These are phyloP conservation scores for Ustilago esculenta DNA, from an alignment of 1,284 basidiomycete species.

Conservation along the genomic window DNA sequence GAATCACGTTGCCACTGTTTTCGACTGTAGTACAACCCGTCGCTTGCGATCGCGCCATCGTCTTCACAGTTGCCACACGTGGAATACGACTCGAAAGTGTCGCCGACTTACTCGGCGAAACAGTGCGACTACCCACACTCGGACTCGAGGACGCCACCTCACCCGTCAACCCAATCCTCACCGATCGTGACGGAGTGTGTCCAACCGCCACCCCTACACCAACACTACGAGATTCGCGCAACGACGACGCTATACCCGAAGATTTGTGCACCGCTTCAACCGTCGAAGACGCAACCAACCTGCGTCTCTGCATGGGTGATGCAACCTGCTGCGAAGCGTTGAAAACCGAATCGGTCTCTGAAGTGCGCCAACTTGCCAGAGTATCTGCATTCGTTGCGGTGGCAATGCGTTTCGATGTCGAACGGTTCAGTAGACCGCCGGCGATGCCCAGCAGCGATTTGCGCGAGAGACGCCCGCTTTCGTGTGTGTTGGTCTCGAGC, in stretches of 20 bases:
- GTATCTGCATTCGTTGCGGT: conserved; percentile 5
- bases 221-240: not conserved
- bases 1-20: conserved; percentile 18
- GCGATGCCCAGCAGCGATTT: conserved; percentile 58
- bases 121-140: conserved; percentile 23
- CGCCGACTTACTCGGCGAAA: conserved; percentile 30
- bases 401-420: conserved; percentile 25
- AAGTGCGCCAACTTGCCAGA: not conserved
- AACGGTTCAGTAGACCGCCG: conserved; percentile 41
- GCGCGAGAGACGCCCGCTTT: conserved; percentile 51
- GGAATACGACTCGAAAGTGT: conserved; percentile 53
- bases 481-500: conserved; percentile 15
- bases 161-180: conserved; percentile 5
- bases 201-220: not conserved
- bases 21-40: conserved; percentile 13
- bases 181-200: conserved; percentile 25
- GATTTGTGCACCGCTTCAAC: conserved; percentile 5
- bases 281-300: conserved; percentile 6
- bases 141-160: conserved; percentile 21
- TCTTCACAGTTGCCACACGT: conserved; percentile 42
- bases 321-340: conserved; percentile 6
- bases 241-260: no score
- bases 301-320: conserved; percentile 21
- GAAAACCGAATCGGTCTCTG: not conserved
- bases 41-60: conserved; percentile 11